Percentiles rank a stretch among this genome's conserved stretches.
Conservation (phyloP, 306 rosid species). For the Abrus pulchellus region DNA sequence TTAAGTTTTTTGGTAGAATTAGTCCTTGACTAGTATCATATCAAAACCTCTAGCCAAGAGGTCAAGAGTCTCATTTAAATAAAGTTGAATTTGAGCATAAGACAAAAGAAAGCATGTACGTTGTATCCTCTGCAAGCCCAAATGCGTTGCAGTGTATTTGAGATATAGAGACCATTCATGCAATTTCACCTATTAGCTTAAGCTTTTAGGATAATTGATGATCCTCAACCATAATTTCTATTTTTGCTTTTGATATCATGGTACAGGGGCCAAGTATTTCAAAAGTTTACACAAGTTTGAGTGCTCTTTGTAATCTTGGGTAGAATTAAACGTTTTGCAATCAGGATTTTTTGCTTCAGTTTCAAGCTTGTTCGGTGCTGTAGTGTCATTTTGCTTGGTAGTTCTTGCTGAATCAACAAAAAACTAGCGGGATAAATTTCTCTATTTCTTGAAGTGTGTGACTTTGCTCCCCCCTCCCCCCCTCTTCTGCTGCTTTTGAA, state of each 20-base stretch:
- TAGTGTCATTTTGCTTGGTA: background rate
- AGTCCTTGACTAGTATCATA: constrained; percentile 5
- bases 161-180: background rate
- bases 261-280: constrained; percentile 4
- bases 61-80: constrained; percentile 17
- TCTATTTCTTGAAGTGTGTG: constrained; percentile 10
- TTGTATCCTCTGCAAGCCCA: background rate
- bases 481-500: constrained; percentile 16
- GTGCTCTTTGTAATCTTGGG: background rate
- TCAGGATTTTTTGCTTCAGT: constrained; percentile 24
- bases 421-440: constrained; percentile 4
- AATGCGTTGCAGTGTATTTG: background rate
- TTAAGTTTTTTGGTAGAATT: constrained; percentile 33
- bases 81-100: background rate
- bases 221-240: background rate
- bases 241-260: background rate
- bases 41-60: background rate
- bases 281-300: background rate
- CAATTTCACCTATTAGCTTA: background rate
- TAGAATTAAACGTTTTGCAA: background rate
- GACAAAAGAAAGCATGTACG: background rate
- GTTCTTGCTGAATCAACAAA: constrained; percentile 19
- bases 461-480: background rate
- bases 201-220: background rate
- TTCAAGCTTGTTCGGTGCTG: constrained; percentile 37